A percentile compares a stretch with the other conserved stretches of the same genome.
Conservation (phyloP, 441 rosid species). For the Dalechampia spathulata region DNA sequence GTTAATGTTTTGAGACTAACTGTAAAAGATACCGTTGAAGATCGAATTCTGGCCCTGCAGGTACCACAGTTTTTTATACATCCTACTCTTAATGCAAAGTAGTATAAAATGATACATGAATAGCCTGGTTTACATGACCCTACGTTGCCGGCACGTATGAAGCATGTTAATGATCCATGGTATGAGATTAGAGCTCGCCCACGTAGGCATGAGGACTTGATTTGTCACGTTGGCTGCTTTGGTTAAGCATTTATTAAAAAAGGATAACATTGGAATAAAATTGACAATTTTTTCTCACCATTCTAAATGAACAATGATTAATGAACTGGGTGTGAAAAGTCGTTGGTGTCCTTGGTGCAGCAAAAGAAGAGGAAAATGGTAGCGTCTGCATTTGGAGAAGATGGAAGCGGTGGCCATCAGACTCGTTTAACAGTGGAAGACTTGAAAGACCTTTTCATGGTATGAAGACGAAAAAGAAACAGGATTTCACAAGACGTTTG, state of each 20-base stretch:
- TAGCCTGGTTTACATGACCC: too few species aligned
- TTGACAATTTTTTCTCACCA: too few species aligned
- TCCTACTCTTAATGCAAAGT: not conserved
- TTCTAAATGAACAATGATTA: too few species aligned
- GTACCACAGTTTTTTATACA: conserved; percentile 29
- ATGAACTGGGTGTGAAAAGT: not conserved
- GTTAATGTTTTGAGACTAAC: conserved; percentile 82
- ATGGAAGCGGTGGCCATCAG: conserved; percentile 59
- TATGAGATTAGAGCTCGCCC: not conserved
- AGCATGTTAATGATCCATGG: not conserved
- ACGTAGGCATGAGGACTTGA: too few species aligned
- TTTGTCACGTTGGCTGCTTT: too few species aligned
- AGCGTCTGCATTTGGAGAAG: conserved; percentile 91
- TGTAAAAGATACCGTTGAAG: conserved; percentile 81
- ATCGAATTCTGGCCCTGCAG: conserved; percentile 85
- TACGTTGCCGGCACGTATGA: not conserved
- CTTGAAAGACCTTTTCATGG: conserved; percentile 76
- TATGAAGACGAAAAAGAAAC: too few species aligned
- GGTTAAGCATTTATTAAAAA: not conserved
- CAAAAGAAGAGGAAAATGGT: conserved; percentile 93
- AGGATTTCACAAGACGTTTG: too few species aligned
- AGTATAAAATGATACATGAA: too few species aligned
- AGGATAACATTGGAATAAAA: too few species aligned
- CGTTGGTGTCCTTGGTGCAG: conserved; percentile 28
- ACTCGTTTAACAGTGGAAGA: conserved; percentile 80